A percentile compares a stretch with the other conserved stretches of the same genome.
Evolutionary conservation across 495 filamentous ascomycete genomes (phyloP).

Genomic region (Neurospora pannonica): DNA sequence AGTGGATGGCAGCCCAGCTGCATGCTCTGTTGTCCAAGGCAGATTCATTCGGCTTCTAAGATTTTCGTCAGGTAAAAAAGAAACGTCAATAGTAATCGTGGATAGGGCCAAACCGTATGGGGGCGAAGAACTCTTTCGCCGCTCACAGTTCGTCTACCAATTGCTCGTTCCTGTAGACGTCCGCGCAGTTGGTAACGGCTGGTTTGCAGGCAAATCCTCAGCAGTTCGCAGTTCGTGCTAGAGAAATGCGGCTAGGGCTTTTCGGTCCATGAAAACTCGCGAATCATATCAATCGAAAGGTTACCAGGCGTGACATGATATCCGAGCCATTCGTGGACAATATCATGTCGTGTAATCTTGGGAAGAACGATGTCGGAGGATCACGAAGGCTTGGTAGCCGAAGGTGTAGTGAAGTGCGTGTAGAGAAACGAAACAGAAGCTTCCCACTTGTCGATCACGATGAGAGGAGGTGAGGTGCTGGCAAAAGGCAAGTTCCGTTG

Average conservation of each 20-base stretch:
- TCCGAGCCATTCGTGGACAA: neutral
- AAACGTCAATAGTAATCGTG: neutral
- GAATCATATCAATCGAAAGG: neutral
- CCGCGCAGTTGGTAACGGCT: slow-evolving; percentile 2
- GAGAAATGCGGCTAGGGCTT: slow-evolving; percentile 4
- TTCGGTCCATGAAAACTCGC: neutral
- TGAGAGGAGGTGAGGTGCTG: neutral
- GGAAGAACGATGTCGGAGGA: neutral
- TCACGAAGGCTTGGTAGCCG: neutral
- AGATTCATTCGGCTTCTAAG: neutral
- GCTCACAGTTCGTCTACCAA: neutral
- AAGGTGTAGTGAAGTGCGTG: neutral
- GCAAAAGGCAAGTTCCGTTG: neutral
- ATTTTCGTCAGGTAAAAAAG: neutral
- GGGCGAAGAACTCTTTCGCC: neutral
- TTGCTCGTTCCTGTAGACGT: neutral
- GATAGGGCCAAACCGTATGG: neutral
- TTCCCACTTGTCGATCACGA: neutral
- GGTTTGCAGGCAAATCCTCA: slow-evolving; percentile 3
- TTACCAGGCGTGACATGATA: neutral
- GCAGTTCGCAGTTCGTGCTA: neutral
- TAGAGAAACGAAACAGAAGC: neutral
- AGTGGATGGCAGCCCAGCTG: neutral
- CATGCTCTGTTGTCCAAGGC: neutral
- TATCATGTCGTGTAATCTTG: neutral